Conservation (phyloP, 805 yeast genomes). For the Schwanniomyces sp. region DNA sequence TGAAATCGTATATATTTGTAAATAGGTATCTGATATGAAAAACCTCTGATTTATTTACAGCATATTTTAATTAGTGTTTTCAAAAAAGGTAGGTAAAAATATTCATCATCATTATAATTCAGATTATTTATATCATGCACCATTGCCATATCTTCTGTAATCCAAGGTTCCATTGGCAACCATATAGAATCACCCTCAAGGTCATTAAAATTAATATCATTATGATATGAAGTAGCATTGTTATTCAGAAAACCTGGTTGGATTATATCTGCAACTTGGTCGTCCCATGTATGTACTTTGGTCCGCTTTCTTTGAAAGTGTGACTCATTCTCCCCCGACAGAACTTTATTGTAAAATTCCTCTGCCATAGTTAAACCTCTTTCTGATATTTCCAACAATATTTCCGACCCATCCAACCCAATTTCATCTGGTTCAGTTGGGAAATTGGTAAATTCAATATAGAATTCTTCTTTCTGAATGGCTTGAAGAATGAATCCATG, state of each 20-base stretch:
- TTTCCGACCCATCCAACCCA: neutral
- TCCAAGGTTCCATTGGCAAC: neutral
- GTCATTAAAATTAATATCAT: neutral
- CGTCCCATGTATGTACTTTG: neutral
- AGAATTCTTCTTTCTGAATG: constrained; percentile 28
- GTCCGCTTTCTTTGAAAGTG: neutral
- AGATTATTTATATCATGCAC: neutral
- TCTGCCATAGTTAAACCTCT: neutral
- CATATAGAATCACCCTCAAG: neutral
- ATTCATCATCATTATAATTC: neutral
- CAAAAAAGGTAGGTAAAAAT: neutral
- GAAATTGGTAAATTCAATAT: constrained; percentile 14
- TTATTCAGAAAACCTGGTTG: neutral
- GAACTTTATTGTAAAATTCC: neutral
- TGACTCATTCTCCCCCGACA: neutral
- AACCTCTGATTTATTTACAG: no score
- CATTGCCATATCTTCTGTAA: neutral
- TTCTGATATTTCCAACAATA: neutral
- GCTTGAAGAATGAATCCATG: constrained; percentile 28
- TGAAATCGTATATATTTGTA: no score
- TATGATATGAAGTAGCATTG: neutral
- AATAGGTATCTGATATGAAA: no score
- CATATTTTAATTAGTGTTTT: no score
- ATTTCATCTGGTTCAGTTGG: neutral
- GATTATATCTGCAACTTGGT: neutral